phyloP scores from a whole-genome alignment of 768 basidiomycete species.

The Boletus vinaceobasis region DNA sequence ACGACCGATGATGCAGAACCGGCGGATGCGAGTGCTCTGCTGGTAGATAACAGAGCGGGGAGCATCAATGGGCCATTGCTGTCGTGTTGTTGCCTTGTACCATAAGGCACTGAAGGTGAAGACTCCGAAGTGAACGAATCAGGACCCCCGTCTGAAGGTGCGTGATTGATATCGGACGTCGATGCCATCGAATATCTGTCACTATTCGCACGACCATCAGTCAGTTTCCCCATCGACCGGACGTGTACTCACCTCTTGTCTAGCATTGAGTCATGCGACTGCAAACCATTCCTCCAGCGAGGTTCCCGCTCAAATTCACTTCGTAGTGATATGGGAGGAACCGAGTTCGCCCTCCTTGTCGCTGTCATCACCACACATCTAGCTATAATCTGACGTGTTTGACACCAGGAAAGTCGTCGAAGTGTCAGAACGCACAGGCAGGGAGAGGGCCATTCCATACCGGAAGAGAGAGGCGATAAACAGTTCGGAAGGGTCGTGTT shows the following conservation, averaged over 20 bases:
- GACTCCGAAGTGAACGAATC: no score
- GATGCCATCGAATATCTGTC: constrained; percentile 78
- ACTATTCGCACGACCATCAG: constrained; percentile 30
- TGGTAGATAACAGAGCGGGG: no score
- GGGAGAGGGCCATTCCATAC: constrained; percentile 97
- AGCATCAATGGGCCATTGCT: no score
- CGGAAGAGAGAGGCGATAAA: constrained; percentile 89
- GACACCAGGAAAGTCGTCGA: constrained; percentile 99
- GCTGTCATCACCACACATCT: constrained; percentile 66
- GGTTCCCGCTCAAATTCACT: constrained; percentile 97
- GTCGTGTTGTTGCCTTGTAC: no score
- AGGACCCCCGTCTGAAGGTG: constrained; percentile 45
- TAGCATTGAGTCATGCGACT: constrained; percentile 72
- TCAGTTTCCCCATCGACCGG: not conserved
- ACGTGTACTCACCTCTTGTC: constrained; percentile 55
- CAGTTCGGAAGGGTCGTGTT: constrained; percentile 82
- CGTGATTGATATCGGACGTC: constrained; percentile 64
- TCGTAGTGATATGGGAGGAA: constrained; percentile 95
- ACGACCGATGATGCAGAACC: no score
- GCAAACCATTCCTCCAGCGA: constrained; percentile 84
- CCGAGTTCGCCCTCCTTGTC: constrained; percentile 98
- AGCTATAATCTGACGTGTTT: constrained; percentile 81
- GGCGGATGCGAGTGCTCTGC: no score
- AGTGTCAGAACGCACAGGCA: constrained; percentile 97
- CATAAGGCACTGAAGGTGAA: no score